Base-by-base conservation (phyloP, 768 basidiomycete genomes). In the Rubroboletus satanas region DNA sequence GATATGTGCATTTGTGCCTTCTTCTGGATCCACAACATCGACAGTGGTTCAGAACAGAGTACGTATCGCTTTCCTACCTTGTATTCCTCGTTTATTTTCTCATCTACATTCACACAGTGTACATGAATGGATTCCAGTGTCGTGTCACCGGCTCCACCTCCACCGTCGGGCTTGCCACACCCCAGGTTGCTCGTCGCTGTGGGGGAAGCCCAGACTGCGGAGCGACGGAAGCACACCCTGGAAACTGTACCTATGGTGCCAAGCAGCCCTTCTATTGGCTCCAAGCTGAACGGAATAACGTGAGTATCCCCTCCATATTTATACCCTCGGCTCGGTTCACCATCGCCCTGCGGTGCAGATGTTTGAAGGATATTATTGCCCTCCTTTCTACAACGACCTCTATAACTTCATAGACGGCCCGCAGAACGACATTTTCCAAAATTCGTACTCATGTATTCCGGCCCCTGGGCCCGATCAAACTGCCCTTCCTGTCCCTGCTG, bases 101-200 rank as follows among this genome's bases (percentile, higher is more conserved):
- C 8, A 54, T 49, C 41, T n/a, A 9, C 7, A 7, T 36, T 29
- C 11, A 4, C 31, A 2, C 55, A 83, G 83, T 82, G 62, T 88
- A 87, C 68, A 88, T 88, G 86, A 88, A 83, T 50, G 85, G 83
- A 5, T 88, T 88, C 77, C 78, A 79, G 55, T 89, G 88, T 70
- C 79, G 80, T 52, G 65, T 88, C 47, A 82, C 81, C 0, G 71
- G 73, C 32, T 74, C 82, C 3, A 80, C 77, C 0, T 83, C 83
- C 3, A 75, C 60, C 29, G 77, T 79, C 3, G 65, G 78, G 1
- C 71, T 87, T 12, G 84, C 84, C 0, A 73, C 76, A 17, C 70
- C 86, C 33, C 74, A 84, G 57, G 68, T 87, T 15, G 71, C 87
- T n/a, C 77, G 83, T 18, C 79, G 86, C 32, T 90, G 88, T 55